A percentile compares a stretch with the other conserved stretches of the same genome.
These are phyloP conservation scores for Oryza nivara DNA, from an alignment of 176 grass and related monocot genomes.

Conservation along the genomic window DNA sequence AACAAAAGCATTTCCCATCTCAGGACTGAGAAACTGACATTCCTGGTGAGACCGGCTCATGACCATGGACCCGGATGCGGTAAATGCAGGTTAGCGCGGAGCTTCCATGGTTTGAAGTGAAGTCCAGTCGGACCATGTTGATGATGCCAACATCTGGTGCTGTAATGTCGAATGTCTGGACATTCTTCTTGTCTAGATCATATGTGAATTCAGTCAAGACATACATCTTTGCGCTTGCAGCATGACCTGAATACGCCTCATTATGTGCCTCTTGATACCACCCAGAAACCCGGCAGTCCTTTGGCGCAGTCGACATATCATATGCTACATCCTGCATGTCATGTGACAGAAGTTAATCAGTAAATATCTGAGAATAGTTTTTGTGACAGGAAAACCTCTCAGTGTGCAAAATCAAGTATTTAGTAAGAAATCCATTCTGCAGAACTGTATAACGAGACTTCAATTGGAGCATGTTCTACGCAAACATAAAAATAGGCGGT, in stretches of 20 bases:
- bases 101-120: conserved; percentile 75
- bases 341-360: background rate
- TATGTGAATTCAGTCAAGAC: conserved; percentile 56
- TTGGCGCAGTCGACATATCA: conserved; percentile 72
- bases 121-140: conserved; percentile 71
- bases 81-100: conserved; percentile 67
- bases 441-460: background rate
- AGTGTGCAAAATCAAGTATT: conserved; percentile 4
- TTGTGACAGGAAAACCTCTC: background rate
- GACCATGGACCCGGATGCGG: conserved; percentile 72
- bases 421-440: background rate
- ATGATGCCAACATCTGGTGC: conserved; percentile 39
- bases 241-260: conserved; percentile 26
- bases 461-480: background rate
- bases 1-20: conserved; percentile 9
- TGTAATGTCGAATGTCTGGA: conserved; percentile 59
- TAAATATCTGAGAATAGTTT: background rate
- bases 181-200: conserved; percentile 61
- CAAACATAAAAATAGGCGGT: conserved; percentile 18
- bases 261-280: conserved; percentile 57
- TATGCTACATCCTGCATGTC: conserved; percentile 66
- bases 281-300: conserved; percentile 57
- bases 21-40: conserved; percentile 5
- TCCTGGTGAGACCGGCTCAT: conserved; percentile 42
- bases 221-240: conserved; percentile 41